A percentile compares a stretch with the other conserved stretches of the same genome.
phyloP scores from a whole-genome alignment of 257 asterid genomes.

The Sherardia arvensis region DNA sequence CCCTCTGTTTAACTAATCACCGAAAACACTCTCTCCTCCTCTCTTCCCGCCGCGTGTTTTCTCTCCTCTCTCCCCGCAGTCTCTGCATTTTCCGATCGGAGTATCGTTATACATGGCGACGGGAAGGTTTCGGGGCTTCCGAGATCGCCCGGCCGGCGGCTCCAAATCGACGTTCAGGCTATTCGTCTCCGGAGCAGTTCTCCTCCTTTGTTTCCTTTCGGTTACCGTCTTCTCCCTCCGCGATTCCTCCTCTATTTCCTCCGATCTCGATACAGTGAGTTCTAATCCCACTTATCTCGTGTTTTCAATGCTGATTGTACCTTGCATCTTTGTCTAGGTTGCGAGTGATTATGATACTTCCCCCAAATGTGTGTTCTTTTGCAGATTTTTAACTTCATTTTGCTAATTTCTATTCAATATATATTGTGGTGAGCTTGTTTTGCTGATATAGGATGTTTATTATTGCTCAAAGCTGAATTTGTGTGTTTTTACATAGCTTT shows the following conservation, averaged over 20 bases:
- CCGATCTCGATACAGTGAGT: slow-evolving; percentile 27
- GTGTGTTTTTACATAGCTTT: neutral
- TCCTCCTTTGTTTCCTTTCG: slow-evolving; percentile 19
- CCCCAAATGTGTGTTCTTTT: neutral
- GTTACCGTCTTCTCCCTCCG: slow-evolving; percentile 20
- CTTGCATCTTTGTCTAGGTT: neutral
- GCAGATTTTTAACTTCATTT: neutral
- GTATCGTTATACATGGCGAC: slow-evolving; percentile 11
- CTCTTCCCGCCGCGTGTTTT: neutral
- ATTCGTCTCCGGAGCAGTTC: slow-evolving; percentile 13
- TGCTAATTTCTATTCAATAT: neutral
- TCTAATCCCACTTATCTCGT: neutral
- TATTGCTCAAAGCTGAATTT: neutral
- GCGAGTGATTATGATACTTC: neutral
- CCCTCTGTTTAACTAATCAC: neutral
- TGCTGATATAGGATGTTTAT: neutral
- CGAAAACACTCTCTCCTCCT: neutral
- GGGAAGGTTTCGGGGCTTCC: slow-evolving; percentile 12
- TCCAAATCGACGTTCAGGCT: slow-evolving; percentile 16
- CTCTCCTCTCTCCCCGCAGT: neutral
- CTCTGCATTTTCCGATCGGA: neutral
- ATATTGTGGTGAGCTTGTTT: neutral
- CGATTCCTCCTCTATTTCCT: slow-evolving; percentile 15
- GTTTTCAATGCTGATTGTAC: no score
- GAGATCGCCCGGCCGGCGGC: slow-evolving; percentile 11